Evolutionary conservation across 345 rosid species (phyloP), one percentile per base, ranked within the genome.

Genomic region (Citrus australasica): DNA sequence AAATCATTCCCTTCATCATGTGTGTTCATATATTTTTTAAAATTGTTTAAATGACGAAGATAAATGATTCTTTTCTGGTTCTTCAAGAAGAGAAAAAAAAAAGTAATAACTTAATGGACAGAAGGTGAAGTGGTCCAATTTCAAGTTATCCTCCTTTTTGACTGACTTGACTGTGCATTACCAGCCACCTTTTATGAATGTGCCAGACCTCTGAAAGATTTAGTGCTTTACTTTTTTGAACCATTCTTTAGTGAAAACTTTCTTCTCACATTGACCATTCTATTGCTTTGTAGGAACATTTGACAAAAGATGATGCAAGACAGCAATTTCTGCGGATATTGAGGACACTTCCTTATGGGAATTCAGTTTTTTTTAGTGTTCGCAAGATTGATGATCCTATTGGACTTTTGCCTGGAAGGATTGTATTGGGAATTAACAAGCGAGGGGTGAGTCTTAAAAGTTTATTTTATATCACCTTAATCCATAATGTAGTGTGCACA

Each of bases 311-410:
- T 87, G 99, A 96, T 78, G 97, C 97, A 14, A 91, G 98, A 71
- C 99, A 92, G 66, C 99, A 96, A 77, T 94, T 96, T 86, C 84
- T 94, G 65, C 89, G 94, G 80, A 91, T 91, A 82, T 75, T 96
- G 78, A 86, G 95, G 78, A 86, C 92, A 63, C 87, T 96, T 79
- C 97, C 97, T 38, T 96, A 96, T 80, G 98, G 99, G 69, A 94
- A 92, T 79, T 96, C 99, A 6, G 93, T 96, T 51, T 96, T 96
- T 88, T 96, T 94, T 33, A 82, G 97, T 28, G 97, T 94, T 58
- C 94, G 98, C 71, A 96, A 94, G 85, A 96, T 96, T 78, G 99
- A 92, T 84, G 99, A 96, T 91, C 98, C 99, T 4, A 96, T 92
- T 80, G 99, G 98, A 37, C 97, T 96, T 87, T 82, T 96, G 80